Evolutionary conservation across 108 stramenopile genomes (phyloP).

Genomic region (Fragilaria crotonensis): DNA sequence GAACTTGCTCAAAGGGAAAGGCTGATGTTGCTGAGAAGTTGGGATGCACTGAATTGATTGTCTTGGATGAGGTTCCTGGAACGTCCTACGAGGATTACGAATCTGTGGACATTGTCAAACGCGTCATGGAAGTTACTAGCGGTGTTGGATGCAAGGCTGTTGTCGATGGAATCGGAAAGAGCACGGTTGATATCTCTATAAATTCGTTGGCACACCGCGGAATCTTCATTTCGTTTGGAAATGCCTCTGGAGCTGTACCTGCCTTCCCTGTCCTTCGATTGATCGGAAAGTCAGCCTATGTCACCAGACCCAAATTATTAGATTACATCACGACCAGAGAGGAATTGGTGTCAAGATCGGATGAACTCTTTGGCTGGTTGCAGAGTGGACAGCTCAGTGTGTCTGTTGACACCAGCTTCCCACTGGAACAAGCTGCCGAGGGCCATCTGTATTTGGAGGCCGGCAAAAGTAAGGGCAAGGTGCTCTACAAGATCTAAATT

Average conservation of each 20-base stretch:
- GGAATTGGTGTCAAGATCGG: constrained; percentile 53
- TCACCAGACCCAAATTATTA: constrained; percentile 77
- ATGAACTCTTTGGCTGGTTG: constrained; percentile 74
- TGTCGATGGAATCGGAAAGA: constrained; percentile 80
- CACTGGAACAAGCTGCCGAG: constrained; percentile 51
- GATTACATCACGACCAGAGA: constrained; percentile 63
- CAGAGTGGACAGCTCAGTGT: constrained; percentile 67
- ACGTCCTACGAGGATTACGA: constrained; percentile 63
- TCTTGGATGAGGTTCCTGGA: constrained; percentile 70
- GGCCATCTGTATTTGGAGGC: constrained; percentile 76
- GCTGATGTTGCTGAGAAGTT: constrained; percentile 23
- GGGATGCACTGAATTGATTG: constrained; percentile 73
- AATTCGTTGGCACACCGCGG: constrained; percentile 64
- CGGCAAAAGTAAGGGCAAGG: constrained; percentile 76
- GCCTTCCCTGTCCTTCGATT: constrained; percentile 70
- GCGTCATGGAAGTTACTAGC: constrained; percentile 62
- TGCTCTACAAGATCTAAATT: constrained; percentile 49
- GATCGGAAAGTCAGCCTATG: constrained; percentile 66
- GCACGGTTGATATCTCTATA: constrained; percentile 74
- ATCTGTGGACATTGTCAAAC: constrained; percentile 57
- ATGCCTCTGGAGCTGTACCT: constrained; percentile 83
- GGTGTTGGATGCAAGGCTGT: constrained; percentile 69
- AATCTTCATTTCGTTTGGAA: constrained; percentile 80
- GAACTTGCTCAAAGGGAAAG: constrained; percentile 68
- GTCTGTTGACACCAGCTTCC: constrained; percentile 52